Base-by-base conservation (phyloP, 2,329 filamentous ascomycete species). In the Aspergillus versicolor region DNA sequence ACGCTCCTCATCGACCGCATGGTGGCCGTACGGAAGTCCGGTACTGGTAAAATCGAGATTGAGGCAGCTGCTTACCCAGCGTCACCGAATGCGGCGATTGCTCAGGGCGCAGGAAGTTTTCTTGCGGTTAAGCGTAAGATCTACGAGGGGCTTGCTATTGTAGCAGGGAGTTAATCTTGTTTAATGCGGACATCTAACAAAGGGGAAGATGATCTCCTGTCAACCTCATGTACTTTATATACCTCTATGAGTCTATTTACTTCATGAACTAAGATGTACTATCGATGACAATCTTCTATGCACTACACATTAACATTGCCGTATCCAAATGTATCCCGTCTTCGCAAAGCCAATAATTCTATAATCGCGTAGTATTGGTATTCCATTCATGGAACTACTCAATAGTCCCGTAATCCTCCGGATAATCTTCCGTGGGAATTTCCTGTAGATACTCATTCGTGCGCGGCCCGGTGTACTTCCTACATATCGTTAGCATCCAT, bases 81-180 rank as follows among this genome's bases (percentile, higher is more conserved):
- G 2, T 72, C 75, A 17, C 68, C 73, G 11, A 75, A 43, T 41
- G 30, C 75, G 17, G 74, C 72, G 5, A 67, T 76, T 51, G 75
- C 80, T 57, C 78, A 79, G 30, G 76, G 81, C 50, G 85, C 85
- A 57, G 81, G 81, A 41, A 92, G 89, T 37, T 95, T 97, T 70
- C 90, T 91, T 69, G 90, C 90, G 52, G 93, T 97, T 9, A 91
- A 91, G 77, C 87, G 82, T 75, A 92, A 90, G 75, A 95, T 99
- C 63, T 99, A 99, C 72, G 91, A 96, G 65, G 92, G 91, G 8
- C 76, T 99, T 70, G 94, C 94, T 34, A 91, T 97, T 58, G 92
- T 99, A 63, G 88, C 89, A 15, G 90, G 90, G 45, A 84, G 82
- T 48, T 57, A 12, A 21, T 12, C 7, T 34, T 30, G 46, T 27